phyloP scores from a whole-genome alignment of 2,329 filamentous ascomycete genomes.

The Ophiosphaerella narmari region DNA sequence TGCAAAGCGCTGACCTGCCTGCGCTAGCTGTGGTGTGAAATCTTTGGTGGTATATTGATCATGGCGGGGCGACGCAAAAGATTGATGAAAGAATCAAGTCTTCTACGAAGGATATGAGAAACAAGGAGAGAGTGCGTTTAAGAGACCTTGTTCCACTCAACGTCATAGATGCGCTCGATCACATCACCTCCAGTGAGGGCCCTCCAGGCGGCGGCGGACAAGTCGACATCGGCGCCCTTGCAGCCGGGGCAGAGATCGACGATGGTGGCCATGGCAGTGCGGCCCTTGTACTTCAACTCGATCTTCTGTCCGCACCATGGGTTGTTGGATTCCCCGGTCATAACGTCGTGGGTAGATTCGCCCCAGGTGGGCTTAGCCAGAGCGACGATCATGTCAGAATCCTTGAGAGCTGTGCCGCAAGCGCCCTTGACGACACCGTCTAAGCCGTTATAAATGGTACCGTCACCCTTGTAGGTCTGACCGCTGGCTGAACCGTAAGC shows the following conservation, averaged over 20 bases:
- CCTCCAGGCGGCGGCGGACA: slow-evolving; percentile 37
- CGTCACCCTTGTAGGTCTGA: slow-evolving; percentile 27
- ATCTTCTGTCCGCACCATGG: slow-evolving; percentile 42
- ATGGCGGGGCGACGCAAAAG: slow-evolving; percentile 5
- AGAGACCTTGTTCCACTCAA: slow-evolving; percentile 28
- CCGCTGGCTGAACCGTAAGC: slow-evolving; percentile 9
- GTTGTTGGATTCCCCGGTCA: slow-evolving; percentile 40
- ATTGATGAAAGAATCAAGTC: no score
- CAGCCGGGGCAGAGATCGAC: slow-evolving; percentile 45
- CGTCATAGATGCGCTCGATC: slow-evolving; percentile 27
- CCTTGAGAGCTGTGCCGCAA: slow-evolving; percentile 33
- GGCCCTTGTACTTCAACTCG: slow-evolving; percentile 37
- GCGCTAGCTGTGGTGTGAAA: slow-evolving; percentile 41
- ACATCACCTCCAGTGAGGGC: slow-evolving; percentile 28
- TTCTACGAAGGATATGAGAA: no score
- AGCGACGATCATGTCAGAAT: slow-evolving; percentile 34
- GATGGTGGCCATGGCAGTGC: slow-evolving; percentile 31
- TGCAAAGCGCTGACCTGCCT: slow-evolving; percentile 49
- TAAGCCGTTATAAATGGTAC: slow-evolving; percentile 42
- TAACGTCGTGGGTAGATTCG: slow-evolving; percentile 33
- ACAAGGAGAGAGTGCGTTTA: slow-evolving; percentile 16
- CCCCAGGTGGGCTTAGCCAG: slow-evolving; percentile 35
- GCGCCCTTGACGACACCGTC: slow-evolving; percentile 28
- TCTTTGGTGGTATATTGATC: slow-evolving; percentile 34
- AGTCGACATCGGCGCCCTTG: slow-evolving; percentile 33